phyloP scores from a whole-genome alignment of 148 eudicot genomes.

The Vaccinium corymbosum region DNA sequence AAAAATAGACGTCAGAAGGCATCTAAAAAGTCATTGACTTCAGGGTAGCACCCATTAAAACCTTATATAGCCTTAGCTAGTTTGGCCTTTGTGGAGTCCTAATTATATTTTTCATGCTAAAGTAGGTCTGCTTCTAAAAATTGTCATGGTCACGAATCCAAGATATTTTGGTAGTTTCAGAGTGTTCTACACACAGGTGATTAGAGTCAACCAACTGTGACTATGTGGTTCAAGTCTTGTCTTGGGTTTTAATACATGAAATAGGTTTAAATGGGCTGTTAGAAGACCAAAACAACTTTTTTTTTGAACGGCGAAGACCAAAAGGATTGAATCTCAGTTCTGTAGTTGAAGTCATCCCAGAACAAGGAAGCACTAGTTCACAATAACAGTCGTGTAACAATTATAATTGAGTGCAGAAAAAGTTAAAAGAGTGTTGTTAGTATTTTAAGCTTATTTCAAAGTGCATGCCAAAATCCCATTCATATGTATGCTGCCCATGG shows the following conservation, averaged over 20 bases:
- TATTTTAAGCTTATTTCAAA: not conserved
- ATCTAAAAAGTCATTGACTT: not conserved
- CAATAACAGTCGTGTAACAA: not conserved
- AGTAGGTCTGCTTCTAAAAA: not conserved
- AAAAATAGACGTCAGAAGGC: not conserved
- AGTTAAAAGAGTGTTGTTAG: not conserved
- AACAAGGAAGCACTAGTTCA: not conserved
- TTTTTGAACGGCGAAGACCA: not conserved
- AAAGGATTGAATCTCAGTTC: not conserved
- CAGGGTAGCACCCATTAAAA: not conserved
- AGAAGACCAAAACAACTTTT: not conserved
- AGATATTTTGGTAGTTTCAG: not conserved
- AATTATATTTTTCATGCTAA: not conserved
- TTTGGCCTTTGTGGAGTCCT: not conserved
- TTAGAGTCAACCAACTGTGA: not conserved
- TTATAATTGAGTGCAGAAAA: not conserved
- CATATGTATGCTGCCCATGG: not conserved
- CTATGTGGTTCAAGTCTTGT: not conserved
- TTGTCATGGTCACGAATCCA: too few species aligned
- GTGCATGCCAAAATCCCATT: not conserved
- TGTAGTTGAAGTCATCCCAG: not conserved
- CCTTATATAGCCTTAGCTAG: not conserved
- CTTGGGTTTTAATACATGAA: not conserved
- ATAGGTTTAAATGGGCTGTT: not conserved
- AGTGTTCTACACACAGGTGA: not conserved